A percentile compares a stretch with the other conserved stretches of the same genome.
These are phyloP conservation scores for Macrotyloma uniflorum DNA, from an alignment of 306 rosid genomes.

Conservation along the genomic window DNA sequence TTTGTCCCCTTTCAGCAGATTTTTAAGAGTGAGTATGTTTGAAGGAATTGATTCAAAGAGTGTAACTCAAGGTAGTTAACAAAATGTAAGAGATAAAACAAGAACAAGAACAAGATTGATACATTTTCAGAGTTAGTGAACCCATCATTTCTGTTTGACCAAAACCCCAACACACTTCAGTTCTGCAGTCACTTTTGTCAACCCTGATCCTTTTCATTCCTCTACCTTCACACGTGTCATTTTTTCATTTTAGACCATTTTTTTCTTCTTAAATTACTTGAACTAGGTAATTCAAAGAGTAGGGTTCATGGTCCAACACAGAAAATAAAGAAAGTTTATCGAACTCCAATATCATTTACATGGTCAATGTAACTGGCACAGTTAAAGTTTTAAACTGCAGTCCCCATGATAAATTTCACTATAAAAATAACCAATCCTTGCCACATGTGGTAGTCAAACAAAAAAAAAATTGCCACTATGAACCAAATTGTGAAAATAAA, in stretches of 20 bases:
- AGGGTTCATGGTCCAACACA: too few species aligned
- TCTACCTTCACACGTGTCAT: too few species aligned
- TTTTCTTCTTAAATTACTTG: too few species aligned
- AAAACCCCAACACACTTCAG: conserved; percentile 56
- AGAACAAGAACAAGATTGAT: neutral
- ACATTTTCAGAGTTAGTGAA: conserved; percentile 32
- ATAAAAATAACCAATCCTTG: neutral
- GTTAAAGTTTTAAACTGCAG: neutral
- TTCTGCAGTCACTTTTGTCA: conserved; percentile 69
- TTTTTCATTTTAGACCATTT: too few species aligned
- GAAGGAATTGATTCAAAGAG: conserved; percentile 82
- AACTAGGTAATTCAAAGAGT: too few species aligned
- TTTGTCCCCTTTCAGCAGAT: conserved; percentile 35
- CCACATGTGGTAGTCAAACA: neutral
- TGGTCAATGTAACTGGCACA: neutral
- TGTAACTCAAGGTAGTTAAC: conserved; percentile 56
- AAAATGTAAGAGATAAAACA: neutral
- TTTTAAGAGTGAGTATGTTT: conserved; percentile 59
- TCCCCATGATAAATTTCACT: too few species aligned
- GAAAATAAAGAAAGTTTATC: too few species aligned
- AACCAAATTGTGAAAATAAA: neutral
- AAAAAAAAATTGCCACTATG: too few species aligned
- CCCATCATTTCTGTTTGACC: conserved; percentile 67
- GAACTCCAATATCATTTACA: too few species aligned
- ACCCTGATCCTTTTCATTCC: conserved; percentile 40